Conservation (phyloP, 2,329 filamentous ascomycete genomes). For the Penicillium sp. region DNA sequence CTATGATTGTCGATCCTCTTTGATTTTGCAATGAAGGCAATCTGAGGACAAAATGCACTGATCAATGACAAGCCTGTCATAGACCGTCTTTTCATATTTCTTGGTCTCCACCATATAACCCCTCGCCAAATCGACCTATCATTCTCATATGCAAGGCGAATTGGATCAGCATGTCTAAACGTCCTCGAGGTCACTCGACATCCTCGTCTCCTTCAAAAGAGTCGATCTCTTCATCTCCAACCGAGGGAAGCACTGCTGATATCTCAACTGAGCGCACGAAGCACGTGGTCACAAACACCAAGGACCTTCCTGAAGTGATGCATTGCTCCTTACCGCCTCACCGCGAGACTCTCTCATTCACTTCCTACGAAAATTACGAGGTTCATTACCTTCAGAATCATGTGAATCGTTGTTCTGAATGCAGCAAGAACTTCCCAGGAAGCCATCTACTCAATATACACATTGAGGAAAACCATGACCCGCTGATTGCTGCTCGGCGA, state of each 20-base stretch:
- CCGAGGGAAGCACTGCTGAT: constrained; percentile 25
- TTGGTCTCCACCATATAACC: constrained; percentile 11
- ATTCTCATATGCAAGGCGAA: constrained; percentile 15
- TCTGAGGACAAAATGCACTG: background rate
- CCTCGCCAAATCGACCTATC: constrained; percentile 25
- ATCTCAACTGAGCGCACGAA: constrained; percentile 48
- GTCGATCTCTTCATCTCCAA: constrained; percentile 27
- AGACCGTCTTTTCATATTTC: constrained; percentile 2
- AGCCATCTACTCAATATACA: constrained; percentile 78
- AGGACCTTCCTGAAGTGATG: constrained; percentile 57
- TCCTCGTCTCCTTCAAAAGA: constrained; percentile 41
- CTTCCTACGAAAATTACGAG: constrained; percentile 78
- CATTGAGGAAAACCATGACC: constrained; percentile 88
- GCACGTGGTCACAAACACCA: constrained; percentile 60
- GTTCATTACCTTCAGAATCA: constrained; percentile 80
- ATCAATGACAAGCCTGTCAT: background rate
- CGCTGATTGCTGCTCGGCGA: constrained; percentile 68
- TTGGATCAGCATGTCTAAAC: constrained; percentile 57
- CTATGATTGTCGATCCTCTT: background rate
- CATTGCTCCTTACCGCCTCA: constrained; percentile 82
- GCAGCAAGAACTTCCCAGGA: constrained; percentile 84
- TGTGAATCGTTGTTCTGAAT: constrained; percentile 81
- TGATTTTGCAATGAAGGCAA: background rate
- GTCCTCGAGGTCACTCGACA: constrained; percentile 55
- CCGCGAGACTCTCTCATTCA: constrained; percentile 67